Conservation (phyloP, 164 flowering plant genomes). For the Vitis cinerea region DNA sequence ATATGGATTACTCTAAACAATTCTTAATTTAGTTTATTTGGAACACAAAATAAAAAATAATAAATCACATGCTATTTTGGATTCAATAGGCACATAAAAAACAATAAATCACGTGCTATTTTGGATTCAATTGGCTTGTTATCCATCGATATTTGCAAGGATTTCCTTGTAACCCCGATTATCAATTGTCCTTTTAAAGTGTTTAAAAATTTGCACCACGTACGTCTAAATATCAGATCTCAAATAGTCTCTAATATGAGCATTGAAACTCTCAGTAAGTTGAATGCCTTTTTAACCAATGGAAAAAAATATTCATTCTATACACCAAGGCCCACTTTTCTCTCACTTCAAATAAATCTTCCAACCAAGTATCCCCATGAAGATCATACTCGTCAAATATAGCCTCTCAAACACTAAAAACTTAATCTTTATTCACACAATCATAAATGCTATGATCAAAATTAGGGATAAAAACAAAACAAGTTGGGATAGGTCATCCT, state of each 20-base stretch:
- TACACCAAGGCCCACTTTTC: constrained; percentile 7
- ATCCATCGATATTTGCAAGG: not conserved
- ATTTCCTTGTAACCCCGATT: constrained; percentile 12
- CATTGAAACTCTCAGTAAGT: not conserved
- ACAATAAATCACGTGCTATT: too few species aligned
- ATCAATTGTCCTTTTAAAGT: constrained; percentile 18
- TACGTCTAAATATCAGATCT: constrained; percentile 1
- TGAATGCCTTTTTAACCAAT: not conserved
- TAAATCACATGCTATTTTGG: too few species aligned
- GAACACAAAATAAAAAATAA: too few species aligned
- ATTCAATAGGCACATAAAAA: too few species aligned
- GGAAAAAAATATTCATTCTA: not conserved
- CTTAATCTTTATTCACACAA: not conserved
- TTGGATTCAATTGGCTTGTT: too few species aligned
- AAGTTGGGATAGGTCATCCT: too few species aligned
- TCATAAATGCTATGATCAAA: not conserved
- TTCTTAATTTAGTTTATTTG: too few species aligned
- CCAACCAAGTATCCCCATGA: not conserved
- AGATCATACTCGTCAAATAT: not conserved
- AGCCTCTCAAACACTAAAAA: not conserved
- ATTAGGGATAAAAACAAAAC: not conserved
- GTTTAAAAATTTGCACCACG: constrained; percentile 22
- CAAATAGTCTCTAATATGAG: constrained; percentile 1
- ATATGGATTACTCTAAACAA: too few species aligned
- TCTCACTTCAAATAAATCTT: not conserved